Evolutionary conservation across 805 yeast species (phyloP).

Genomic region (Yarrowia porcina): DNA sequence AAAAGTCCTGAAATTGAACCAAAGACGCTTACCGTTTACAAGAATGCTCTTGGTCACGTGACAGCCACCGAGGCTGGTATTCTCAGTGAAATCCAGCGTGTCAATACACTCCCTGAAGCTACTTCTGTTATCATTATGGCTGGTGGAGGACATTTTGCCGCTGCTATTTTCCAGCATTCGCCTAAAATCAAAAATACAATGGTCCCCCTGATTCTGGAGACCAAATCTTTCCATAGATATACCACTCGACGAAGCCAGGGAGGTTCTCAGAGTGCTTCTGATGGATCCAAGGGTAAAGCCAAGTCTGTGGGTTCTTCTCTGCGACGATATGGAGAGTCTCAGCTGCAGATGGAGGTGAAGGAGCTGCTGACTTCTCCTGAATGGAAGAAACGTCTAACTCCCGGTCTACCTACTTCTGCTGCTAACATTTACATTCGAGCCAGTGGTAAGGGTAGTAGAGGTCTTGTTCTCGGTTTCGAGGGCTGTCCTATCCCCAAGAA

Average conservation of each 20-base stretch:
- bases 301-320: constrained; percentile 91
- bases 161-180: constrained; percentile 79
- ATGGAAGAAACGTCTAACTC: constrained; percentile 38
- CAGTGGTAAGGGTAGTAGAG: constrained; percentile 64
- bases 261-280: constrained; percentile 91
- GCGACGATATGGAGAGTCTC: constrained; percentile 86
- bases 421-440: constrained; percentile 68
- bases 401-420: constrained; percentile 17
- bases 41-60: constrained; percentile 6
- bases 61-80: background rate
- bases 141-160: constrained; percentile 98
- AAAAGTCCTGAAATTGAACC: constrained; percentile 11
- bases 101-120: constrained; percentile 9
- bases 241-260: constrained; percentile 97
- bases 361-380: constrained; percentile 67
- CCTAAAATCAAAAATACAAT: constrained; percentile 46
- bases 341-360: constrained; percentile 72
- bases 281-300: constrained; percentile 90
- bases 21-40: background rate
- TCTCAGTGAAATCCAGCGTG: constrained; percentile 2
- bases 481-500: constrained; percentile 53
- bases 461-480: constrained; percentile 58
- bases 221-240: constrained; percentile 85
- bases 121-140: constrained; percentile 82
- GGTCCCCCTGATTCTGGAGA: constrained; percentile 50